Evolutionary conservation across 352 stramenopile species (phyloP), one percentile per base, ranked within the genome.

Genomic region (Pythium oligandrum): DNA sequence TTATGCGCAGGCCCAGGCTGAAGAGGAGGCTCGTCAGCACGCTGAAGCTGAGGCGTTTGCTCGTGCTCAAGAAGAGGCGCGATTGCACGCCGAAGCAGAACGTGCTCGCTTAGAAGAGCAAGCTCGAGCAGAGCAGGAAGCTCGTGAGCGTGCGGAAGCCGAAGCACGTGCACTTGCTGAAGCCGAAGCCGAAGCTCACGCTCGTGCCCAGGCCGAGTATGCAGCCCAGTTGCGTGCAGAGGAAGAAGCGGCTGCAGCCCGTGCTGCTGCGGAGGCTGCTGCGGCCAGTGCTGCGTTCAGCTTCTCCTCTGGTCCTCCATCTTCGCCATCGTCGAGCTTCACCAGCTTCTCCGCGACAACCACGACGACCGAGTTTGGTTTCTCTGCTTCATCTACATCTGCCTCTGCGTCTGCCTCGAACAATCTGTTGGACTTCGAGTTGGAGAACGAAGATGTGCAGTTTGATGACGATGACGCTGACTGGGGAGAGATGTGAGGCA

Each of bases 381-480:
- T 71, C 44, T 49, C 50, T 39, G 37, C 54, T 2, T 62, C 56
- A 17, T 57, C 64, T 12, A 38, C 40, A 40, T 40, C 32, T 17
- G 32, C 48, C 12, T 61, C 59, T 6, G 40, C 58, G 39, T 39
- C 51, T 7, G 74, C 66, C 33, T 72, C 71, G 3, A 78, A 66
- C 44, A 74, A 77, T n/a, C 46, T 89, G 55, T 57, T 92, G 38
- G 82, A 92, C 62, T 92, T 90, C 61, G 78, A 89, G 52, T 42
- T 88, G 44, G 73, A 81, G 33, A 87, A 81, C 56, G 75, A 80
- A n/a, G 78, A 88, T 46, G 71, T 89, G 40, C 65, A 86, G 40
- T 89, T 89, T 56, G 78, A 89, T 44, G 81, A 91, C 48, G 79
- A 92, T 37, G 81, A 92, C 44, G 77, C 75, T 37, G 82, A 92